Evolutionary conservation across 164 flowering plant species (phyloP).

Genomic region (Taxillus chinensis): DNA sequence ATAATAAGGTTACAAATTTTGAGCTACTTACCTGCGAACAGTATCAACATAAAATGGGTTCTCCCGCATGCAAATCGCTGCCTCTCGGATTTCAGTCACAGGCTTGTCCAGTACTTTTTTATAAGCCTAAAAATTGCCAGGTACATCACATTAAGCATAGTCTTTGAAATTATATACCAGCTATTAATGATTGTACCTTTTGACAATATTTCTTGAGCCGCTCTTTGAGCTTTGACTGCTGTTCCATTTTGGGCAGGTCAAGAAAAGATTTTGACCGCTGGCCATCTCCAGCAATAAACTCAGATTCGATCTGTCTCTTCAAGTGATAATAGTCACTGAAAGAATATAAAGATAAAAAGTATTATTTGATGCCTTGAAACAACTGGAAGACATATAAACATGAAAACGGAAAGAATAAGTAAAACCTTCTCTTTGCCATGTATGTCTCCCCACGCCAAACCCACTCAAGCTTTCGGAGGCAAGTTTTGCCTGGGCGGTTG

Average conservation of each 20-base stretch:
- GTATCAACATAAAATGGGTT: slow-evolving; percentile 96
- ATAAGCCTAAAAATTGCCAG: slow-evolving; percentile 51
- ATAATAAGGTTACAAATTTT: not conserved
- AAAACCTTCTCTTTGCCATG: slow-evolving; percentile 90
- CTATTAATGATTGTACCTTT: slow-evolving; percentile 41
- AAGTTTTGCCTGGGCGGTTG: slow-evolving; percentile 95
- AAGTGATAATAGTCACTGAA: slow-evolving; percentile 89
- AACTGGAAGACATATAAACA: not conserved
- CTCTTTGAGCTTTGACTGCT: slow-evolving; percentile 75
- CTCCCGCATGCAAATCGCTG: slow-evolving; percentile 99
- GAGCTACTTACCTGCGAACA: slow-evolving; percentile 74
- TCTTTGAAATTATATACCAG: not conserved
- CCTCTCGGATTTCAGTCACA: slow-evolving; percentile 85
- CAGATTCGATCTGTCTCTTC: slow-evolving; percentile 97
- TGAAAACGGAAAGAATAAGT: slow-evolving; percentile 8
- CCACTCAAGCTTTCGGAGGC: slow-evolving; percentile 98
- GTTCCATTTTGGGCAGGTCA: slow-evolving; percentile 79
- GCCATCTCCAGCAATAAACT: slow-evolving; percentile 53
- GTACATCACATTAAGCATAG: slow-evolving; percentile 1
- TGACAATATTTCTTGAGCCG: slow-evolving; percentile 95
- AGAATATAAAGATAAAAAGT: not conserved
- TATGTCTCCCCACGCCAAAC: slow-evolving; percentile 97
- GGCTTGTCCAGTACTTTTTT: slow-evolving; percentile 92
- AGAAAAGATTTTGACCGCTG: slow-evolving; percentile 68
- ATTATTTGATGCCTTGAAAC: not conserved